These are phyloP conservation scores for Ophiostoma fasciatum DNA, from an alignment of 2,329 filamentous ascomycete genomes.

Conservation along the genomic window DNA sequence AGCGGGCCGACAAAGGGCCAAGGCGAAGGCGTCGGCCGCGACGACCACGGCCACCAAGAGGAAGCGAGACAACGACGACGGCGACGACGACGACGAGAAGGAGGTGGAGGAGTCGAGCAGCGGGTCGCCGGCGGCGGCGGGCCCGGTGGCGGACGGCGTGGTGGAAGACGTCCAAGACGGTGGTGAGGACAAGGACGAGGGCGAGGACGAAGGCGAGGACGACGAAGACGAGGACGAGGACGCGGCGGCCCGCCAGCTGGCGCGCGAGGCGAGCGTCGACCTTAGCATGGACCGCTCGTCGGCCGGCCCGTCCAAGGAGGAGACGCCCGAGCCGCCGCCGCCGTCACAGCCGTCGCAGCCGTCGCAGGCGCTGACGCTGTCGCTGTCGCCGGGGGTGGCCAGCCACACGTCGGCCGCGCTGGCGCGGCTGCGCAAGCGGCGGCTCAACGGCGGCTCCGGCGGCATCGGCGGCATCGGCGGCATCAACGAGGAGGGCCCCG, in stretches of 20 bases:
- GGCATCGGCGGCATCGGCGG: too few relatives aligned
- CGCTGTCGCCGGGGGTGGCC: slow-evolving; percentile 5
- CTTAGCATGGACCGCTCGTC: slow-evolving; percentile 6
- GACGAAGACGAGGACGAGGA: background rate
- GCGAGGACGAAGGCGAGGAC: slow-evolving; percentile 1
- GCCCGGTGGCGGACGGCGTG: too few relatives aligned
- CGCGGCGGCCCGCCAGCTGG: background rate
- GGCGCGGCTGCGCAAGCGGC: too few relatives aligned
- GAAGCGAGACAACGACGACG: background rate
- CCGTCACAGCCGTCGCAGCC: background rate
- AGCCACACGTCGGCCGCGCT: background rate
- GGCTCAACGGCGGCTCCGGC: too few relatives aligned
- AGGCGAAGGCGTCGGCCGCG: too few relatives aligned
- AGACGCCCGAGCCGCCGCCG: background rate
- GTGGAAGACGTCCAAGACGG: too few relatives aligned
- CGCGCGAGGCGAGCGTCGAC: slow-evolving; percentile 6
- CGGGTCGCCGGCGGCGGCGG: too few relatives aligned
- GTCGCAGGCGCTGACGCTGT: slow-evolving; percentile 1
- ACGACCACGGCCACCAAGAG: background rate
- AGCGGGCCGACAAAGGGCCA: background rate
- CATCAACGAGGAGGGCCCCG: too few relatives aligned
- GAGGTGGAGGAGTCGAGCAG: background rate
- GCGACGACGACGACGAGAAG: background rate
- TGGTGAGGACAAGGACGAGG: too few relatives aligned
- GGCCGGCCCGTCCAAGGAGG: background rate